phyloP scores from a whole-genome alignment of 75 land plant species.

The Cupressus sempervirens region DNA sequence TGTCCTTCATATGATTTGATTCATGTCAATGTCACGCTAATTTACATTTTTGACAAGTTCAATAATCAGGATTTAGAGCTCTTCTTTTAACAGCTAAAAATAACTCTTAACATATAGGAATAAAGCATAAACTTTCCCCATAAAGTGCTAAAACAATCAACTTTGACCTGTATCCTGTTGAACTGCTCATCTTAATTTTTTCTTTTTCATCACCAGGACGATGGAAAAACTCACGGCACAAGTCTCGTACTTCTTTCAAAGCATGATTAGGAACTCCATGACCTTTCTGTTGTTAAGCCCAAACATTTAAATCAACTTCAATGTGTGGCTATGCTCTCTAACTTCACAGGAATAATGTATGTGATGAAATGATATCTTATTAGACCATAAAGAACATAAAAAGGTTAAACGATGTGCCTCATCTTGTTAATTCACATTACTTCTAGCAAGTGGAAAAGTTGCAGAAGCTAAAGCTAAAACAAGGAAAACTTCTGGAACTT shows the following conservation, averaged over 20 bases:
- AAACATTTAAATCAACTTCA: not conserved
- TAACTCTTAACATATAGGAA: not conserved
- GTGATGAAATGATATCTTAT: not conserved
- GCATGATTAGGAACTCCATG: constrained; percentile 76
- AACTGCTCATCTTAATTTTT: constrained; percentile 65
- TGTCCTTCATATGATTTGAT: not conserved
- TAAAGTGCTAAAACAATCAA: not conserved
- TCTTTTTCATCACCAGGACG: constrained; percentile 65
- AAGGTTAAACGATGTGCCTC: not conserved
- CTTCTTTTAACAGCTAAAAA: not conserved
- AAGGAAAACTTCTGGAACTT: not conserved
- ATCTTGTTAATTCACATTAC: not conserved
- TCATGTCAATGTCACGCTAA: not conserved
- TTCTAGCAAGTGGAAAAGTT: not conserved
- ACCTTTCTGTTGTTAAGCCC: constrained; percentile 57
- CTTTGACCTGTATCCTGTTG: constrained; percentile 68
- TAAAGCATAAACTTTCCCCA: not conserved
- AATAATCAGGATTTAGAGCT: not conserved
- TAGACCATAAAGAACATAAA: not conserved
- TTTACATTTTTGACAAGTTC: not conserved
- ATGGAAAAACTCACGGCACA: constrained; percentile 56
- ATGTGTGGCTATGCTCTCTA: not conserved
- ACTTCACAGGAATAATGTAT: not conserved
- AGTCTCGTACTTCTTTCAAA: constrained; percentile 48
- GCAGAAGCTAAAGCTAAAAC: not conserved